Base-by-base conservation (phyloP, 2,329 filamentous ascomycete species). In the Cladosporium halotolerans region DNA sequence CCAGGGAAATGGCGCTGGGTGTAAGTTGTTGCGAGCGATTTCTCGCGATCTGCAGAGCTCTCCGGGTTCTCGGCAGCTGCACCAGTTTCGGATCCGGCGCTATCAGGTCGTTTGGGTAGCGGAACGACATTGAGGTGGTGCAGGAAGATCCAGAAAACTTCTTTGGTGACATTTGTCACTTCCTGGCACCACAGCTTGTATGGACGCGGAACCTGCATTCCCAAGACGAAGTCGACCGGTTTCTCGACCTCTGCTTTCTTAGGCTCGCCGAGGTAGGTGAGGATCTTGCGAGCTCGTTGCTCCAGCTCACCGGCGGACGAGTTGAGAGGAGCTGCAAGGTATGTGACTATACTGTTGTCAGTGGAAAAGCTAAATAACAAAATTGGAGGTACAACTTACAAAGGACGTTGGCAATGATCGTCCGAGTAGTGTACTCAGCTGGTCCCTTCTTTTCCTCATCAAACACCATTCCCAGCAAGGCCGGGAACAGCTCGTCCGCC, bases 121-220 rank as follows among this genome's bases (percentile, higher is more conserved):
- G 89, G 79, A 36, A 97, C 80, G 43, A 96, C 85, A 63, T 97
- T 97, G 54, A 95, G 77, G 62, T 95, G 88, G 71, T 97, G 92
- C 51, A 97, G 78, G 73, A 97, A 99, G 67, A 97, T 97, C 92
- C 92, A 99, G 68, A 99, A 99, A 28, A 97, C 92, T 69, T 99
- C 92, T 70, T 96, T 96, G 40, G 91, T 96, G 45, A 97, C 92
- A 63, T 88, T 91, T 55, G 85, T 85, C 14, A 92, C 83, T 72
- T 99, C 93, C 70, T 91, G 93, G 72, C 86, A 89, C 92, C 92
- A 99, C 2, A 95, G 81, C 33, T 89, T 86, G 70, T 96, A 99
- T 0, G 92, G 92, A 0, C 92, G 82, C 46, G 89, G 82, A 34
- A 85, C 84, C 62, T 88, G 86, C 83, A 97, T 97, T 56, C 91